Percentiles rank a stretch among this genome's conserved stretches.
phyloP scores from a whole-genome alignment of 2,329 filamentous ascomycete genomes.

The Aspergillus arachidicola region DNA sequence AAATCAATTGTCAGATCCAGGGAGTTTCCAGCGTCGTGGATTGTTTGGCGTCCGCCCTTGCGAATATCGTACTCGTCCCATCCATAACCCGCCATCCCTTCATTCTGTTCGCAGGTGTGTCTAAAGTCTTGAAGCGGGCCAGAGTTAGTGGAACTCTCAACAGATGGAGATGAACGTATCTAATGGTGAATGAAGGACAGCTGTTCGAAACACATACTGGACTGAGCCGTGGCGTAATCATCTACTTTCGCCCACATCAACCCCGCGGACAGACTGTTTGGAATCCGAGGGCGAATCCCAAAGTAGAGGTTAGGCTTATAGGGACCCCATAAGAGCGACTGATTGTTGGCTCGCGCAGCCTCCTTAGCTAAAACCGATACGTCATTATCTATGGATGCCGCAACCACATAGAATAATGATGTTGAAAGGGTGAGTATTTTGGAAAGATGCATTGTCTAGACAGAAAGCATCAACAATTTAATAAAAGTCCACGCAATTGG shows the following conservation, averaged over 20 bases:
- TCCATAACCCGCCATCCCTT: conserved; percentile 91
- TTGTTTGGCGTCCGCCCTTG: conserved; percentile 82
- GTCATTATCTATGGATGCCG: conserved; percentile 31
- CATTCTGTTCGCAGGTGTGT: conserved; percentile 94
- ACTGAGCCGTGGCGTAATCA: conserved; percentile 72
- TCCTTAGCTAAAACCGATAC: conserved; percentile 42
- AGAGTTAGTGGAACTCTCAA: conserved; percentile 11
- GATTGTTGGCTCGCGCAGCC: conserved; percentile 61
- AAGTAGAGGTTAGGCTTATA: conserved; percentile 96
- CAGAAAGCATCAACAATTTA: conserved; percentile 20
- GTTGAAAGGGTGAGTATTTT: conserved; percentile 29
- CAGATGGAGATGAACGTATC: background rate
- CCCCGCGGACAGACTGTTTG: conserved; percentile 78
- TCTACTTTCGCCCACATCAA: conserved; percentile 90
- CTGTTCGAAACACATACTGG: conserved; percentile 59
- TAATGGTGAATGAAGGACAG: background rate
- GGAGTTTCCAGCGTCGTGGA: conserved; percentile 85
- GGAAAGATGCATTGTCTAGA: conserved; percentile 35
- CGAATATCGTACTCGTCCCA: conserved; percentile 97
- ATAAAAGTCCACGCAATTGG: conserved; percentile 19
- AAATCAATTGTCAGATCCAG: conserved; percentile 93
- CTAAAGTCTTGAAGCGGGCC: conserved; percentile 66
- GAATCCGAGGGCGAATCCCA: conserved; percentile 78
- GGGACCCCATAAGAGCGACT: conserved; percentile 91
- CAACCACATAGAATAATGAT: conserved; percentile 31